Percentiles rank a stretch among this genome's conserved stretches.
Evolutionary conservation across 148 eudicot genomes (phyloP).

Genomic region (Polygonum maritimum): DNA sequence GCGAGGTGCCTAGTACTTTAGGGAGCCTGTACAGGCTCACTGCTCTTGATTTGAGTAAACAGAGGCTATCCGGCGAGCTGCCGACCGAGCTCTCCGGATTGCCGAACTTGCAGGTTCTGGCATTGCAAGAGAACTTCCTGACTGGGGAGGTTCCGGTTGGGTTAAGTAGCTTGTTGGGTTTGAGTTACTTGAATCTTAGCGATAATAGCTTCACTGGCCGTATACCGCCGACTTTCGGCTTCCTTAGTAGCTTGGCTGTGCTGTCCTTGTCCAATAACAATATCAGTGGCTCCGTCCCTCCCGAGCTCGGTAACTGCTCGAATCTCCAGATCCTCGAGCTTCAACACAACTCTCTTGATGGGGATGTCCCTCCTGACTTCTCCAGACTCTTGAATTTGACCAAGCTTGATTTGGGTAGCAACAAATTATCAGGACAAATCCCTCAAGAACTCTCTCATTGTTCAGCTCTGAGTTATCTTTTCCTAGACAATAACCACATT

Average conservation of each 20-base stretch:
- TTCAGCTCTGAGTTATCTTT: constrained; percentile 29
- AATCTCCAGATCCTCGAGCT: constrained; percentile 43
- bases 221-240: constrained; percentile 61
- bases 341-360: constrained; percentile 34
- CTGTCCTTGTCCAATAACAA: constrained; percentile 47
- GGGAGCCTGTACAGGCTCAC: constrained; percentile 55
- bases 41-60: constrained; percentile 65
- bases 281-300: constrained; percentile 44
- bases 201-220: constrained; percentile 56
- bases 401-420: constrained; percentile 53
- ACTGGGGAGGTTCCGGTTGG: constrained; percentile 70
- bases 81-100: constrained; percentile 60
- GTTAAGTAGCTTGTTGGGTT: constrained; percentile 57
- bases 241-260: constrained; percentile 31
- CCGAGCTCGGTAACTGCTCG: constrained; percentile 70
- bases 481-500: constrained; percentile 40
- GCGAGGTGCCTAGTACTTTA: constrained; percentile 44
- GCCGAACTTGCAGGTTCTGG: constrained; percentile 56
- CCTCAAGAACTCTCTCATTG: constrained; percentile 42
- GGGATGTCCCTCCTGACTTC: constrained; percentile 46
- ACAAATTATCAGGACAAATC: constrained; percentile 50
- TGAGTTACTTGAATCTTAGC: constrained; percentile 67
- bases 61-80: constrained; percentile 50
- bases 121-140: constrained; percentile 57
- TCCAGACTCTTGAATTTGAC: constrained; percentile 38